Conservation (phyloP, 2,329 filamentous ascomycete species). For the Macrophomina phaseolina region DNA sequence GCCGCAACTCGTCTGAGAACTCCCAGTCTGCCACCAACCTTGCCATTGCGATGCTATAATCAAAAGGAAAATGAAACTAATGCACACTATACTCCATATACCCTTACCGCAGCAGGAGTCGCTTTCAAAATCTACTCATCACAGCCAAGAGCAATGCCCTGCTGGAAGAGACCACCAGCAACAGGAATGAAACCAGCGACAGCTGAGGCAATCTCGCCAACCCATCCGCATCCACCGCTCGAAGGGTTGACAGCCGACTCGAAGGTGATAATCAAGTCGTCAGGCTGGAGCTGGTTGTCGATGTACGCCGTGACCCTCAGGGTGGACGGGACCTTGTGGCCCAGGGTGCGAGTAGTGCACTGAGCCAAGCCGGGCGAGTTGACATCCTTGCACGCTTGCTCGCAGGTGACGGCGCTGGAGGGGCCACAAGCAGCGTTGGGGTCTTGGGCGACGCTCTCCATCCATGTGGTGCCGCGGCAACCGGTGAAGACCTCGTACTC, state of each 20-base stretch:
- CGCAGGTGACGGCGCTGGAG: not conserved
- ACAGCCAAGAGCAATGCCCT: not conserved
- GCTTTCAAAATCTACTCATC: no score
- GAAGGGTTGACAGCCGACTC: not conserved
- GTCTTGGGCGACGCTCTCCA: not conserved
- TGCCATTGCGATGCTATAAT: no score
- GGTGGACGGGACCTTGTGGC: not conserved
- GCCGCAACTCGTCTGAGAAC: no score
- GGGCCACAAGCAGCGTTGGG: not conserved
- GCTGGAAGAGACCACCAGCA: not conserved
- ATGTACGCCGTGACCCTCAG: conserved; percentile 5
- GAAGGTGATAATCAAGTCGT: conserved; percentile 1
- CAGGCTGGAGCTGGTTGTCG: not conserved
- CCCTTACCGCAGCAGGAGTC: no score
- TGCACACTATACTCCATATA: no score
- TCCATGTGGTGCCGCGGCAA: not conserved
- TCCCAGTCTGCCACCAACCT: no score
- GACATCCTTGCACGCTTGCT: not conserved
- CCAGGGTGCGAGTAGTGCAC: not conserved
- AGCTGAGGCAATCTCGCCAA: not conserved
- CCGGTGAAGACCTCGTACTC: conserved; percentile 4
- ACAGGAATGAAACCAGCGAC: not conserved
- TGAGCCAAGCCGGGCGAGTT: not conserved
- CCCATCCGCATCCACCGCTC: not conserved
- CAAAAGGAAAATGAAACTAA: no score